Conservation (phyloP, 2,329 filamentous ascomycete species). For the Endocalyx cinctus region DNA sequence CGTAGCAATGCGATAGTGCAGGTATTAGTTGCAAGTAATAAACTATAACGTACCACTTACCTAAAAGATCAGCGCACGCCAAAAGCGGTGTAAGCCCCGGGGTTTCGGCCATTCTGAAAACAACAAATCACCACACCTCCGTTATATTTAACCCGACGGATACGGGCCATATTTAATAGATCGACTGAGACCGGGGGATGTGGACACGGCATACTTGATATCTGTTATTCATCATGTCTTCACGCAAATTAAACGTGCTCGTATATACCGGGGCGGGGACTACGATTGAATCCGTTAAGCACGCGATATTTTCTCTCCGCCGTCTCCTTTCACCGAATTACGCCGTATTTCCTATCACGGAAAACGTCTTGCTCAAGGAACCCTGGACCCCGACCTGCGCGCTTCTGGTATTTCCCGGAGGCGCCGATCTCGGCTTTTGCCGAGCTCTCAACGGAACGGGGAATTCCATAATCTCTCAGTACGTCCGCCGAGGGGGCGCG, state of each 20-base stretch:
- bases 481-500: slow-evolving; percentile 75
- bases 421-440: slow-evolving; percentile 91
- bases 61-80: too few species aligned
- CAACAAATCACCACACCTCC: too few species aligned
- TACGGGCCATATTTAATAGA: too few species aligned
- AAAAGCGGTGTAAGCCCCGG: too few species aligned
- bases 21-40: too few species aligned
- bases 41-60: too few species aligned
- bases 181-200: too few species aligned
- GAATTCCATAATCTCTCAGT: slow-evolving; percentile 79
- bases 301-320: slow-evolving; percentile 82
- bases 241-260: slow-evolving; percentile 78
- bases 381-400: slow-evolving; percentile 87
- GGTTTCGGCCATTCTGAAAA: too few species aligned
- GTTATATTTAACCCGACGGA: too few species aligned
- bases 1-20: too few species aligned
- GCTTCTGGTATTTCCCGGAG: slow-evolving; percentile 85
- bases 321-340: slow-evolving; percentile 85
- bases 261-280: slow-evolving; percentile 92
- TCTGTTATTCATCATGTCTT: too few species aligned
- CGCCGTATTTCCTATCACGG: slow-evolving; percentile 81
- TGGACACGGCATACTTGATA: too few species aligned
- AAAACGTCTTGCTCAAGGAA: slow-evolving; percentile 77
- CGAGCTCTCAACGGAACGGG: slow-evolving; percentile 81
- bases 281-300: slow-evolving; percentile 81